Evolutionary conservation across 768 basidiomycete species (phyloP).

Genomic region (Calvatia gigantea): DNA sequence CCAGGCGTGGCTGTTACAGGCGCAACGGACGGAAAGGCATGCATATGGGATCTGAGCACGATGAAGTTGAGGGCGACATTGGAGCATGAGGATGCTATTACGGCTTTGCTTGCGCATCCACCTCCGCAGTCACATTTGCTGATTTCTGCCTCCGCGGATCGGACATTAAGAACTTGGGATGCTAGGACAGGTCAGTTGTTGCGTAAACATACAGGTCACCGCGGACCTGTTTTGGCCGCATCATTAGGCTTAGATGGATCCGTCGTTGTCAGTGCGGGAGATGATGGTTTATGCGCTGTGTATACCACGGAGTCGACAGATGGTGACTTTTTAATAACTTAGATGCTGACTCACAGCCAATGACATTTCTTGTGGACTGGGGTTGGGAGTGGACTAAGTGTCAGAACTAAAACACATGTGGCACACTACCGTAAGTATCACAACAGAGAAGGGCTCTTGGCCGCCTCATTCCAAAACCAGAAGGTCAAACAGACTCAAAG

Average conservation of each 20-base stretch:
- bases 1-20: slow-evolving; percentile 76
- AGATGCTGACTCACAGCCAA: no score
- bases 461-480: no score
- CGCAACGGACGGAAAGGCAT: slow-evolving; percentile 90
- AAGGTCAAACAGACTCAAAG: no score
- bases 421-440: no score
- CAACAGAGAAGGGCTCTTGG: no score
- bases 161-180: slow-evolving; percentile 89
- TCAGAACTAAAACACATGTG: background rate
- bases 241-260: slow-evolving; percentile 67
- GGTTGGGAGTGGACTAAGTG: background rate
- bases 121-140: slow-evolving; percentile 73
- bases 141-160: slow-evolving; percentile 86
- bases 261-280: slow-evolving; percentile 83
- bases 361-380: no score
- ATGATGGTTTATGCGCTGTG: slow-evolving; percentile 85
- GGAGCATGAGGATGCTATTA: slow-evolving; percentile 85
- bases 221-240: slow-evolving; percentile 70
- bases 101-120: slow-evolving; percentile 72
- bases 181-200: slow-evolving; percentile 77
- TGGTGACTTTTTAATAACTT: slow-evolving; percentile 19
- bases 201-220: slow-evolving; percentile 81
- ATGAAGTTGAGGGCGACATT: slow-evolving; percentile 81
- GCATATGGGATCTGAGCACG: slow-evolving; percentile 91
- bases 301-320: slow-evolving; percentile 62